A percentile compares a stretch with the other conserved stretches of the same genome.
phyloP scores from a whole-genome alignment of 176 grass and related monocot genomes.

The Themeda triandra region DNA sequence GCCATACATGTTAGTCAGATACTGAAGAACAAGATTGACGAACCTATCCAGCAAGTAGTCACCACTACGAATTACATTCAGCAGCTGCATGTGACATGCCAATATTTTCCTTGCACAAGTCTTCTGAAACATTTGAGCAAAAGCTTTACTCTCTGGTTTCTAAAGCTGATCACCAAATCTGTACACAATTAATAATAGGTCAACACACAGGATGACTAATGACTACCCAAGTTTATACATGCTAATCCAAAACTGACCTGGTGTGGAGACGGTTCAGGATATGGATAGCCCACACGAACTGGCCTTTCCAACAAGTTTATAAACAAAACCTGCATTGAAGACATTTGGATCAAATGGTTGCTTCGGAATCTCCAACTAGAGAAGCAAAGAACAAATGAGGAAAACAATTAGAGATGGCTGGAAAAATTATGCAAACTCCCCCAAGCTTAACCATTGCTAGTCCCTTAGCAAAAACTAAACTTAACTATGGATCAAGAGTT shows the following conservation, averaged over 20 bases:
- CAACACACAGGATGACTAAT: constrained; percentile 12
- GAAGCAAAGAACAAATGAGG: constrained; percentile 10
- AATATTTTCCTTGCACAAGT: no score
- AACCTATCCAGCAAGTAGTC: constrained; percentile 92
- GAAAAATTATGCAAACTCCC: no score
- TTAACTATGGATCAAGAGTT: no score
- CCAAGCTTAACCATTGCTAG: no score
- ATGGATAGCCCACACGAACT: constrained; percentile 72
- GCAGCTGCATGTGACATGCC: constrained; percentile 69
- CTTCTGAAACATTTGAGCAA: no score
- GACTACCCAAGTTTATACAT: not conserved
- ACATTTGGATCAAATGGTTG: constrained; percentile 65
- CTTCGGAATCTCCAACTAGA: constrained; percentile 88
- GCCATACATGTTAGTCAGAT: constrained; percentile 75
- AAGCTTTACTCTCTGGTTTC: no score
- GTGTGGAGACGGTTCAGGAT: constrained; percentile 87
- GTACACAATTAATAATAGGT: no score
- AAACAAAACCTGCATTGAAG: constrained; percentile 78
- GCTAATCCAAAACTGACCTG: constrained; percentile 45
- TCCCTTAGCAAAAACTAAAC: no score
- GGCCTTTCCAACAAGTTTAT: constrained; percentile 72
- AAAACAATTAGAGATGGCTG: no score
- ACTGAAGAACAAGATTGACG: constrained; percentile 95
- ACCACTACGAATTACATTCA: constrained; percentile 81
- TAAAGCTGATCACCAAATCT: no score